Evolutionary conservation across 2,329 filamentous ascomycete genomes (phyloP).

Genomic region (Ceratocystis albifundus): DNA sequence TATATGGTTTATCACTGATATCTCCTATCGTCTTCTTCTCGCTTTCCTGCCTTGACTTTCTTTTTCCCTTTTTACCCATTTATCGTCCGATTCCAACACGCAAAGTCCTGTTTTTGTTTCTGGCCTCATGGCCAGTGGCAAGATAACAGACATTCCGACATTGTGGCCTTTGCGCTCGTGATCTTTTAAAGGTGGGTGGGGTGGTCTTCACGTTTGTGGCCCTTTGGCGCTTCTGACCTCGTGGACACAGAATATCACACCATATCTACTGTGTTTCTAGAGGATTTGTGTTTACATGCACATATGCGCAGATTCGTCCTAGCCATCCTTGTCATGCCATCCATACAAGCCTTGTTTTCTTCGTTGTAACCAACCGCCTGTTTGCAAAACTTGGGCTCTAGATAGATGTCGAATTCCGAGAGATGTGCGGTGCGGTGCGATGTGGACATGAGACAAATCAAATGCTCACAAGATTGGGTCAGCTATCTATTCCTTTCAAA

Average conservation of each 20-base stretch:
- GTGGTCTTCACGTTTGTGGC: not conserved
- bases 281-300: not conserved
- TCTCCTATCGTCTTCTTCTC: not conserved
- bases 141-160: not conserved
- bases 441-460: not conserved
- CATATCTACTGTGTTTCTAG: not conserved
- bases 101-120: not conserved
- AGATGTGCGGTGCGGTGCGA: slow-evolving; percentile 1
- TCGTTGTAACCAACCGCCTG: not conserved
- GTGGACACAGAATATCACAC: not conserved
- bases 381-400: not conserved
- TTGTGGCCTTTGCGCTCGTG: not conserved
- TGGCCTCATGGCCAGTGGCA: not conserved
- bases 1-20: no score
- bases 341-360: not conserved
- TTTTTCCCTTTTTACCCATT: no score
- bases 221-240: no score
- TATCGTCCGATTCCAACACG: no score
- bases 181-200: not conserved
- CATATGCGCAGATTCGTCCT: not conserved
- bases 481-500: not conserved
- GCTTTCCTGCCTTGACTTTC: not conserved
- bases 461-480: no score
- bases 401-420: not conserved
- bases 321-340: not conserved